Conservation (phyloP, 2,329 filamentous ascomycete genomes). For the Camillea tinctor region DNA sequence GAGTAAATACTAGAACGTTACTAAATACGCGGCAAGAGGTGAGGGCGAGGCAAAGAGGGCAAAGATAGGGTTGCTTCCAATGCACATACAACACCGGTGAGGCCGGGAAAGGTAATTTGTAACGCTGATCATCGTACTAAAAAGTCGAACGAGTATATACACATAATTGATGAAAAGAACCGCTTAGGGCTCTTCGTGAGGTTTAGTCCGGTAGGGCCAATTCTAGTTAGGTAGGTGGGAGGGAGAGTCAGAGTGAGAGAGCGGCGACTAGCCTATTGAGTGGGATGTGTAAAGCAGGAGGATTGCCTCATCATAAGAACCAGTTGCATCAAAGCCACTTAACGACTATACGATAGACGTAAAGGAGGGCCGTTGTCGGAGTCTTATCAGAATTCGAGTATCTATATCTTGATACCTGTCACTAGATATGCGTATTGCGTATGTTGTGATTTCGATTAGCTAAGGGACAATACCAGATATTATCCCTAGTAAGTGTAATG, state of each 20-base stretch:
- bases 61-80: background rate
- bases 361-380: slow-evolving; percentile 23
- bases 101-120: background rate
- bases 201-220: background rate
- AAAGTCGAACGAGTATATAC: background rate
- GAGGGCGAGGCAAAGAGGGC: background rate
- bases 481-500: no score
- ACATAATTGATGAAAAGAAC: background rate
- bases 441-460: no score
- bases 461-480: no score
- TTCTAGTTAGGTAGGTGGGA: no score
- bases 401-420: background rate
- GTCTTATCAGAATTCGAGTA: slow-evolving; percentile 5
- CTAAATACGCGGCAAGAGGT: background rate
- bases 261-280: background rate
- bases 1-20: background rate
- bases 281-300: background rate
- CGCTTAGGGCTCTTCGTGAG: background rate
- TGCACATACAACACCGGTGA: background rate
- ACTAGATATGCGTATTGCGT: no score
- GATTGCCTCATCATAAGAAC: background rate
- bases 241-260: background rate
- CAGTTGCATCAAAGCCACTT: background rate
- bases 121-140: background rate
- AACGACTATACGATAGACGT: slow-evolving; percentile 2